Conservation (phyloP, 1,139 yeast genomes). For the Saccharomyces hybrid region DNA sequence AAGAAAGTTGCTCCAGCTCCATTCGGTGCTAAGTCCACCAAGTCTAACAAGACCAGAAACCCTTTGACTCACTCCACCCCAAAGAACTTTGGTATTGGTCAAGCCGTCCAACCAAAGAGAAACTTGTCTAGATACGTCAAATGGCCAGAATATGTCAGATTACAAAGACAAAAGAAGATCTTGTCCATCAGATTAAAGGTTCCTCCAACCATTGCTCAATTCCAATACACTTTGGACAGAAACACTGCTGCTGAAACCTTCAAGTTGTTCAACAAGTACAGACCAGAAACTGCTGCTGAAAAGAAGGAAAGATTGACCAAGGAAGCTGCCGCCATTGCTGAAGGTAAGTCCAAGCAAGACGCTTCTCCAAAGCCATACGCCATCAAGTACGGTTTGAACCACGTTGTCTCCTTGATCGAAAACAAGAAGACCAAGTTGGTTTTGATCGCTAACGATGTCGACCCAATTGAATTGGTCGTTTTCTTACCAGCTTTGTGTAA, state of each 20-base stretch:
- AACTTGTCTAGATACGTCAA: slow-evolving; percentile 92
- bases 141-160: slow-evolving; percentile 97
- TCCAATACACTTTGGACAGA: slow-evolving; percentile 91
- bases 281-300: slow-evolving; percentile 94
- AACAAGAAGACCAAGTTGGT: slow-evolving; percentile 97
- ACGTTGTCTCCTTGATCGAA: slow-evolving; percentile 91
- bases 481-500: slow-evolving; percentile 97
- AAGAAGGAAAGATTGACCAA: slow-evolving; percentile 98
- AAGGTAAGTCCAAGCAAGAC: slow-evolving; percentile 92
- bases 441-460: slow-evolving; percentile 95
- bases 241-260: slow-evolving; percentile 95
- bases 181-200: slow-evolving; percentile 92
- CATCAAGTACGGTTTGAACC: slow-evolving; percentile 97
- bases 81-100: slow-evolving; percentile 95
- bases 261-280: slow-evolving; percentile 95
- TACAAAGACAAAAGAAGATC: slow-evolving; percentile 96
- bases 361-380: slow-evolving; percentile 92
- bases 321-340: slow-evolving; percentile 98
- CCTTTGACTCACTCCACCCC: slow-evolving; percentile 83
- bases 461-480: slow-evolving; percentile 94
- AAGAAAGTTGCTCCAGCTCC: slow-evolving; percentile 93
- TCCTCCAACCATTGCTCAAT: slow-evolving; percentile 96
- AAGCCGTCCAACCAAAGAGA: slow-evolving; percentile 88
- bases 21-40: slow-evolving; percentile 46
- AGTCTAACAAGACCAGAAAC: slow-evolving; percentile 45